Evolutionary conservation across 257 asterid genomes (phyloP), one percentile per base, ranked within the genome.

Genomic region (Petunia secreta): DNA sequence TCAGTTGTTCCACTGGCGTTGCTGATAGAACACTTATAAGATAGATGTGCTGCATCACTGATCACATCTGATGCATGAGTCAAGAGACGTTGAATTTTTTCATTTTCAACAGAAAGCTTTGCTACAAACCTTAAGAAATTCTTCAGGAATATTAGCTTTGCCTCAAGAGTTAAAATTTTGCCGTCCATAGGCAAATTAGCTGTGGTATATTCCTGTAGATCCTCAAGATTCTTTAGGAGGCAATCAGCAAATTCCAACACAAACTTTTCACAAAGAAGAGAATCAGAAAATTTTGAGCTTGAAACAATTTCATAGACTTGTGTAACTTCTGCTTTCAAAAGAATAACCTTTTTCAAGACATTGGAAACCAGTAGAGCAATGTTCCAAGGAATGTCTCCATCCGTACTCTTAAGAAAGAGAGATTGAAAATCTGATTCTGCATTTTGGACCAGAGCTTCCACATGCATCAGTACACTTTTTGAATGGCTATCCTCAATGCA

Each of bases 341-440:
- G 0, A 65, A 13, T 65, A 65, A 65, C 11, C 52, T 65, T 65
- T 65, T 14, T 50, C 36, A 0, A 13, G 6, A 34, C 73, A 39
- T 65, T 65, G 15, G 52, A 39, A 65, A 65, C 50, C 74, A 65
- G 74, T 65, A 14, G 74, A 65, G 74, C 74, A 34, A 39, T 65
- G 52, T 6, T 9, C 2, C 25, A 11, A 39, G 74, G 52, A 48
- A 14, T n/a, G 74, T 65, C 15, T 65, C 74, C 36, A 3, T 65
- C 48, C 3, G 3, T 40, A 66, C 37, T 66, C 6, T 66, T 66
- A 41, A 6, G 16, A 41, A 39, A 41, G 38, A 66, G 39, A 67
- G 55, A 43, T 6, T 43, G 75, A 67, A 67, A 67, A 67, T 67
- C 55, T 43, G 75, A 67, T 67, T 67, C 75, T 3, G 38, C 39